Evolutionary conservation across 495 filamentous ascomycete genomes (phyloP).

Genomic region (Aspergillus bertholletiae): DNA sequence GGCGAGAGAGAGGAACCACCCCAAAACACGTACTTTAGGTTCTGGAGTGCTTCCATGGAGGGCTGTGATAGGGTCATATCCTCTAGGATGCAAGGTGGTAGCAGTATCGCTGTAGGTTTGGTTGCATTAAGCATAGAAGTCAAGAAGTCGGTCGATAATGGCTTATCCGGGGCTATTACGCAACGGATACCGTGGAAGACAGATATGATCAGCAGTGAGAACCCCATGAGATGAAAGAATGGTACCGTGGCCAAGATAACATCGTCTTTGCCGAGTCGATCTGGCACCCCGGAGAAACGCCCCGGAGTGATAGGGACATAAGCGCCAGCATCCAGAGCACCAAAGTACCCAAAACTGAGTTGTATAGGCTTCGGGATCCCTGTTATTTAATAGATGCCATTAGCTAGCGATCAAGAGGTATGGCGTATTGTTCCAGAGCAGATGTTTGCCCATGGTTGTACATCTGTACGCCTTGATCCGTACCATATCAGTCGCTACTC

Average conservation of each 20-base stretch:
- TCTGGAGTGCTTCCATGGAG: constrained; percentile 12
- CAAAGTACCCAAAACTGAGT: background rate
- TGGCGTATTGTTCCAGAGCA: background rate
- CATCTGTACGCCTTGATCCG: background rate
- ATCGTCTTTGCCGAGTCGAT: background rate
- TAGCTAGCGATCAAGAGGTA: background rate
- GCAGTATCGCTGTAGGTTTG: constrained; percentile 14
- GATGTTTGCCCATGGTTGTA: background rate
- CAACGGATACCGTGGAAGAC: constrained; percentile 16
- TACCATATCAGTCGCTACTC: background rate
- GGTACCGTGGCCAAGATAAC: background rate
- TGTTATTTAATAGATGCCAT: background rate
- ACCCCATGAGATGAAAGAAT: constrained; percentile 2
- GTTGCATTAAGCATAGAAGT: constrained; percentile 11
- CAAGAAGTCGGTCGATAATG: constrained; percentile 21
- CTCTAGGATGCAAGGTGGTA: constrained; percentile 25
- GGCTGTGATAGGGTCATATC: constrained; percentile 25
- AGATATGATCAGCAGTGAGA: constrained; percentile 3
- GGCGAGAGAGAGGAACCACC: constrained; percentile 21
- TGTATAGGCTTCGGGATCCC: background rate
- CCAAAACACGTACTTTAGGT: constrained; percentile 15
- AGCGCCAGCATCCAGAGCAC: background rate
- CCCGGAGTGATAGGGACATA: background rate
- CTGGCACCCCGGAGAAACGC: background rate
- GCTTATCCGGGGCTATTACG: constrained; percentile 22